Conservation (phyloP, 495 filamentous ascomycete species). For the Podospora conica region DNA sequence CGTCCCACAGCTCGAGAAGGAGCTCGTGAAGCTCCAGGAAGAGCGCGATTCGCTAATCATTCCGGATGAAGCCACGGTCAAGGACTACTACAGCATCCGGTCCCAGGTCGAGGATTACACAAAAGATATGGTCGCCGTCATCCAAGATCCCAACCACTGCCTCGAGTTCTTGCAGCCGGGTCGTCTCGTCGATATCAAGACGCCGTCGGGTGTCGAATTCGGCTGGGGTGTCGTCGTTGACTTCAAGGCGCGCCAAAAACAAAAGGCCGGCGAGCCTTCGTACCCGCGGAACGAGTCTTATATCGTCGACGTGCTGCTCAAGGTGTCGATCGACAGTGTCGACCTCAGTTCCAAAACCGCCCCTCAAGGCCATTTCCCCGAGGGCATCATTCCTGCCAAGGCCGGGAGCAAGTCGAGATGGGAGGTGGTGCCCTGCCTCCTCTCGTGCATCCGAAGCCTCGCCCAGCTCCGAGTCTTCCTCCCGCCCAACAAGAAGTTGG, state of each 20-base stretch:
- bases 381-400: constrained; percentile 21
- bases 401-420: constrained; percentile 44
- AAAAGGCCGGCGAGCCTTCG: constrained; percentile 55
- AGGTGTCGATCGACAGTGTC: constrained; percentile 54
- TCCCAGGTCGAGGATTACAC: constrained; percentile 74
- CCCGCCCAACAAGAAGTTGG: constrained; percentile 58
- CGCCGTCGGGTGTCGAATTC: constrained; percentile 64
- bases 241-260: constrained; percentile 52
- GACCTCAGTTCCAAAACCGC: constrained; percentile 28
- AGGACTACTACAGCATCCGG: constrained; percentile 84
- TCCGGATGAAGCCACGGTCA: constrained; percentile 74
- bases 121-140: constrained; percentile 79
- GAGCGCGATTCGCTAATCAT: constrained; percentile 68
- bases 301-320: constrained; percentile 74
- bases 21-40: constrained; percentile 66
- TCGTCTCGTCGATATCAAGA: constrained; percentile 74
- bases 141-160: constrained; percentile 82
- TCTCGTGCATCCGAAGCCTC: constrained; percentile 76
- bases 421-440: constrained; percentile 78
- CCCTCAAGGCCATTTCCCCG: constrained; percentile 30
- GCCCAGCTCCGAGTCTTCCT: constrained; percentile 72
- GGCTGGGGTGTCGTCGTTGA: constrained; percentile 88
- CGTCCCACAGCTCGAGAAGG: constrained; percentile 73
- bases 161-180: constrained; percentile 74
- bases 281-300: constrained; percentile 65